Evolutionary conservation across 257 asterid genomes (phyloP), one percentile per base, ranked within the genome.

Genomic region (Jacaranda copaia): DNA sequence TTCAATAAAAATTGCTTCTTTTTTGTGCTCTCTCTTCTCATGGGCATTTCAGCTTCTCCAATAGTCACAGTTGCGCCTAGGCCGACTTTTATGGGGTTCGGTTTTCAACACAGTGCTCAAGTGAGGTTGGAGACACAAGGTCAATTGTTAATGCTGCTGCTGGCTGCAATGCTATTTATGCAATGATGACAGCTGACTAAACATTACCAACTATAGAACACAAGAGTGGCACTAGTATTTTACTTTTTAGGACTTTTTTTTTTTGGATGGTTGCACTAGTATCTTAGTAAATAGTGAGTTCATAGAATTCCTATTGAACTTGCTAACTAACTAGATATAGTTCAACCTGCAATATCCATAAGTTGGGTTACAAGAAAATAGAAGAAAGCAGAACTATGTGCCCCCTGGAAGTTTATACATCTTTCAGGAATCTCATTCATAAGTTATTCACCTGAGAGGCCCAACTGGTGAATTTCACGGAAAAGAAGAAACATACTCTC

Each of bases 21-120:
- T 70, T 19, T 69, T 14, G 6, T 72, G 60, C 15, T 75, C 8
- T 38, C 1, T 25, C 46, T 19, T 55, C 51, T 15, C 63, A 57
- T 66, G 73, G 61, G 16, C 60, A n/a, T 76, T 85, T 61, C 86
- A 91, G 93, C 91, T 82, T 82, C 89, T 60, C 98, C 97, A 0
- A 62, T 77, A 68, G 84, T 68, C 56, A 82, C 87, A 15, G 74
- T 62, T 6, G 18, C 74, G 11, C 93, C 93, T 20, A 81, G 73
- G 63, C 66, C 90, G 2, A 77, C 72, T 79, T 62, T 84, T 10
- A 78, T 80, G 82, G 90, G 89, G 68, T 51, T 63, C 49, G 79
- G 88, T 19, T 60, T 66, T 68, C 86, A 51, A 16, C 85, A 40
- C 19, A 88, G 61, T 80, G 81, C 73, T 39, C 89, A 83, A 16